Conservation (phyloP, 345 rosid species). For the Euphorbia pulcherrima region DNA sequence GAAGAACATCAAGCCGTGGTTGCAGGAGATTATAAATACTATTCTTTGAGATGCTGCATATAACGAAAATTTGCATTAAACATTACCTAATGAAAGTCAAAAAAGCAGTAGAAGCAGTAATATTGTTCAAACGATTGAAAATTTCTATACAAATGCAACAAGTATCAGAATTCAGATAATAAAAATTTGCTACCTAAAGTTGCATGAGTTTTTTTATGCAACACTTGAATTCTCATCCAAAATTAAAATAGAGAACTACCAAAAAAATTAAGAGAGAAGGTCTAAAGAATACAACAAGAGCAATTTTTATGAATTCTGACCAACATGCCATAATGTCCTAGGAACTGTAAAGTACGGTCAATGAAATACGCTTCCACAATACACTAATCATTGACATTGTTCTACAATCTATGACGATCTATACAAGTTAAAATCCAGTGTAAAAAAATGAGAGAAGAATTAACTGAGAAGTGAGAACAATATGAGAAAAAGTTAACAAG, state of each 20-base stretch:
- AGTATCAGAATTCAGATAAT: neutral
- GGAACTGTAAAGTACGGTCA: neutral
- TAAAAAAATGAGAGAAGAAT: neutral
- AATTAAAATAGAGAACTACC: neutral
- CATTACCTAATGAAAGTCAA: neutral
- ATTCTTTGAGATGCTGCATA: slow-evolving; percentile 74
- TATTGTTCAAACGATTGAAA: neutral
- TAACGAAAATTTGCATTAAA: slow-evolving; percentile 11
- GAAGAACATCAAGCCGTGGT: slow-evolving; percentile 80
- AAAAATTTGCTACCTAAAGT: neutral
- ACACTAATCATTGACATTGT: neutral
- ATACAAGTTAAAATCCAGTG: neutral
- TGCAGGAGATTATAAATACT: slow-evolving; percentile 80
- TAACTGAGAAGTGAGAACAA: neutral
- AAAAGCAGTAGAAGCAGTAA: neutral
- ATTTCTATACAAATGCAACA: neutral
- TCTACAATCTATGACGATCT: neutral
- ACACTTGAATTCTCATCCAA: neutral
- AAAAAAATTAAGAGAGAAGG: neutral
- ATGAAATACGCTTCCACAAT: neutral
- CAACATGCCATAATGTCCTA: neutral
- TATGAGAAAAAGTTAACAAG: neutral
- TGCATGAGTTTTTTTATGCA: neutral
- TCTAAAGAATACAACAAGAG: neutral
- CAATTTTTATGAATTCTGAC: neutral